These are phyloP conservation scores for Colletotrichum tofieldiae DNA, from an alignment of 2,329 filamentous ascomycete genomes.

Conservation along the genomic window DNA sequence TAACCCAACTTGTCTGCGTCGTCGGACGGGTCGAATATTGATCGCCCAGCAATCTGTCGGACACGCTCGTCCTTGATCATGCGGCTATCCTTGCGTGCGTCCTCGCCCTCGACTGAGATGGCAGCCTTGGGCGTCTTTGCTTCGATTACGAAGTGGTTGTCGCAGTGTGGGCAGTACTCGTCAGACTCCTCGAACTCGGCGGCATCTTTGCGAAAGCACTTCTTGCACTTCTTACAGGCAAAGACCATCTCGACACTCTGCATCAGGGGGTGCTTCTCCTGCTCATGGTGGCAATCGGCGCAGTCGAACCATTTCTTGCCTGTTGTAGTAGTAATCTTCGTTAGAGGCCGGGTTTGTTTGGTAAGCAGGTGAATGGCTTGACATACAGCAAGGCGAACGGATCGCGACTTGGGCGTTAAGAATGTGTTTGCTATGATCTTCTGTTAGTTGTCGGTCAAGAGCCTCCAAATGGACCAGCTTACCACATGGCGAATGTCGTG, in stretches of 20 bases:
- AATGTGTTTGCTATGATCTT: constrained; percentile 85
- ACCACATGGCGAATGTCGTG: constrained; percentile 55
- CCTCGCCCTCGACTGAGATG: constrained; percentile 91
- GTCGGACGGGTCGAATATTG: constrained; percentile 83
- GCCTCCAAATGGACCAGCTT: constrained; percentile 37
- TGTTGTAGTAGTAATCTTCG: constrained; percentile 52
- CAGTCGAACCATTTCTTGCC: constrained; percentile 99
- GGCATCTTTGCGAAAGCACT: constrained; percentile 96
- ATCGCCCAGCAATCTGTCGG: constrained; percentile 68
- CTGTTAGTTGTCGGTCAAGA: constrained; percentile 26
- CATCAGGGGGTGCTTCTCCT: constrained; percentile 81
- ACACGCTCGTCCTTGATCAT: constrained; percentile 95
- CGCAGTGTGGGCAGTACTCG: constrained; percentile 99
- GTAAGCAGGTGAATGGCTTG: neutral
- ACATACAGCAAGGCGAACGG: constrained; percentile 93
- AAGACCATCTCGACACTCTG: constrained; percentile 92
- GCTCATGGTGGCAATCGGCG: constrained; percentile 91
- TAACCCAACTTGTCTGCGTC: constrained; percentile 84
- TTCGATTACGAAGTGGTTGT: constrained; percentile 97
- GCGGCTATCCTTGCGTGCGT: constrained; percentile 85
- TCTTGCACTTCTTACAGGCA: constrained; percentile 99
- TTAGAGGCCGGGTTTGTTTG: constrained; percentile 31
- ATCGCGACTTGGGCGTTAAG: constrained; percentile 98
- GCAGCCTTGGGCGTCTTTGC: constrained; percentile 87
- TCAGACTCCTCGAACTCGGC: constrained; percentile 95